Percentiles rank a stretch among this genome's conserved stretches.
These are phyloP conservation scores for Rhazya stricta DNA, from an alignment of 257 asterid genomes.

Conservation along the genomic window DNA sequence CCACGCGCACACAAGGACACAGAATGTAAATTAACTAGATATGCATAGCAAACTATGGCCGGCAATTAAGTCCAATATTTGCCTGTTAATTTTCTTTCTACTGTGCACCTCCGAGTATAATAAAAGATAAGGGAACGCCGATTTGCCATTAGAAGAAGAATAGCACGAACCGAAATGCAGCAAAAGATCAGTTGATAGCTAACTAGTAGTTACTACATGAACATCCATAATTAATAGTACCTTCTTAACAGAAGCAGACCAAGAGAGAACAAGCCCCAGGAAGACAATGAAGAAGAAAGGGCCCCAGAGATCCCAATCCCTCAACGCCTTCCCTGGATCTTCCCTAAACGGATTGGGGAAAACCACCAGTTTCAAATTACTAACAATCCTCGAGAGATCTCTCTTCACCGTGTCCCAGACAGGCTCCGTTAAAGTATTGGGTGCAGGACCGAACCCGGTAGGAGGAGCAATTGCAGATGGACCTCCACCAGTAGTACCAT, in stretches of 20 bases:
- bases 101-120: neutral
- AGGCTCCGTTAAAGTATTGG: slow-evolving; percentile 86
- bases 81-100: neutral
- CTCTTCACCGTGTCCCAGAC: slow-evolving; percentile 93
- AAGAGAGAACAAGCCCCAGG: slow-evolving; percentile 85
- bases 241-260: slow-evolving; percentile 97
- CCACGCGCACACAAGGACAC: neutral
- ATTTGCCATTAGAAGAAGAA: neutral
- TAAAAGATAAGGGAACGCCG: neutral
- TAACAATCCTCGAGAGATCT: slow-evolving; percentile 80
- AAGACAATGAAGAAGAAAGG: slow-evolving; percentile 96
- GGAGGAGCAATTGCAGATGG: slow-evolving; percentile 22
- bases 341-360: slow-evolving; percentile 90
- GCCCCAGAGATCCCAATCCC: slow-evolving; percentile 99
- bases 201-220: neutral
- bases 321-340: slow-evolving; percentile 93
- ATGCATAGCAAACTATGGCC: neutral
- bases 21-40: neutral
- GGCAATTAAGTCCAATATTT: neutral
- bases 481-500: slow-evolving; percentile 18
- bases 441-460: slow-evolving; percentile 62
- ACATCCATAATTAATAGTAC: slow-evolving; percentile 25
- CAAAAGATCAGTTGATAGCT: neutral
- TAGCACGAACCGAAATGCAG: neutral
- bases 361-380: slow-evolving; percentile 87